Evolutionary conservation across 2,329 filamentous ascomycete species (phyloP).

Genomic region (Diaporthe batatas): DNA sequence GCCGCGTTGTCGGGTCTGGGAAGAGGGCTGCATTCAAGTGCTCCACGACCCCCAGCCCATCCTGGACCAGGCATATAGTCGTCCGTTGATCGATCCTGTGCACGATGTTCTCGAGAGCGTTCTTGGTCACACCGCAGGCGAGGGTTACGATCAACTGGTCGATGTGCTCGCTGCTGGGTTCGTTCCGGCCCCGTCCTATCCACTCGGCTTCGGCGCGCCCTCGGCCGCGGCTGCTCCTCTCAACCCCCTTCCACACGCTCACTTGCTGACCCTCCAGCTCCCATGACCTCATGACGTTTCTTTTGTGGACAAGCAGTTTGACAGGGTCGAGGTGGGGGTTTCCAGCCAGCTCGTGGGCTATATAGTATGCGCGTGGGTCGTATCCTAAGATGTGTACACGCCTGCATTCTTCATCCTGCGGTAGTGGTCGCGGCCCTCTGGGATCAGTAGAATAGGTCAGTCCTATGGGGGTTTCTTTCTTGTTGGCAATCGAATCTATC

Average conservation of each 20-base stretch:
- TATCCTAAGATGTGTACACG: conserved; percentile 40
- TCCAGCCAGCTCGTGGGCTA: conserved; percentile 50
- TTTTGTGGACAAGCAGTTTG: conserved; percentile 47
- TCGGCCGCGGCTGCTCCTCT: conserved; percentile 36
- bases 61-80: conserved; percentile 53
- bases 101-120: conserved; percentile 45
- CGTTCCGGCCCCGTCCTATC: conserved; percentile 36
- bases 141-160: conserved; percentile 51
- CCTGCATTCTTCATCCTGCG: conserved; percentile 21
- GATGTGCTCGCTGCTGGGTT: conserved; percentile 43
- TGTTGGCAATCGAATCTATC: conserved; percentile 5
- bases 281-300: conserved; percentile 46
- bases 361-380: conserved; percentile 44
- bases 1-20: conserved; percentile 72
- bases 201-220: conserved; percentile 46
- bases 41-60: conserved; percentile 81
- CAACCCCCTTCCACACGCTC: conserved; percentile 42
- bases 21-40: conserved; percentile 80
- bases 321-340: conserved; percentile 48
- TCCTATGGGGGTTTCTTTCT: conserved; percentile 24
- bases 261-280: conserved; percentile 43
- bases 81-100: conserved; percentile 52
- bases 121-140: conserved; percentile 46
- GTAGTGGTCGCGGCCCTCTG: not conserved
- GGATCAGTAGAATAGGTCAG: conserved; percentile 36